These are phyloP conservation scores for Pontederia crassipes DNA, from an alignment of 176 grass and related monocot genomes.

Conservation along the genomic window DNA sequence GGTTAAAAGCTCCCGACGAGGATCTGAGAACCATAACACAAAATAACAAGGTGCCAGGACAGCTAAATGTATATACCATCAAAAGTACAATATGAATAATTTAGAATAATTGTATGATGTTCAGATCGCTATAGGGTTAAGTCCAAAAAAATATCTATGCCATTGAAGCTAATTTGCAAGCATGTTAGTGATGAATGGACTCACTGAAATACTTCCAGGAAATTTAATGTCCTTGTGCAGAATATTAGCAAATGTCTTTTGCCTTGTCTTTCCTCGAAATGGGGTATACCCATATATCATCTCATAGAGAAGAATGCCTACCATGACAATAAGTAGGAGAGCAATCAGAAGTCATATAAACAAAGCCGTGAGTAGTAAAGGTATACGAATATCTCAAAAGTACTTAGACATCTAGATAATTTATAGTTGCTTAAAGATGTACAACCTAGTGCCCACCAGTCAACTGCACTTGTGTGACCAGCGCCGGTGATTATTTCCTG, in stretches of 20 bases:
- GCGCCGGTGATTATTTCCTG: conserved; percentile 92
- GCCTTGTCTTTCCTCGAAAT: conserved; percentile 88
- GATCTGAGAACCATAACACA: no score
- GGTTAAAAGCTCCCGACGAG: background rate
- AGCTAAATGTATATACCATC: no score
- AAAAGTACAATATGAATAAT: no score
- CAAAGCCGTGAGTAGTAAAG: background rate
- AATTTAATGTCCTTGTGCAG: conserved; percentile 89
- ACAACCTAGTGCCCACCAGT: conserved; percentile 92
- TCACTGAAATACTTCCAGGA: conserved; percentile 51
- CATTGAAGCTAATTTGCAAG: background rate
- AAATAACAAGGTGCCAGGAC: no score
- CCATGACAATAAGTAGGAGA: background rate
- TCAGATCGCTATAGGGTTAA: background rate
- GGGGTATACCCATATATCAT: conserved; percentile 93
- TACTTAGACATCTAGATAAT: background rate
- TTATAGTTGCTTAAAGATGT: conserved; percentile 6
- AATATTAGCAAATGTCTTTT: conserved; percentile 90
- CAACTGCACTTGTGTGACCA: conserved; percentile 84
- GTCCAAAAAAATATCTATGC: background rate
- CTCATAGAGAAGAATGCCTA: conserved; percentile 88
- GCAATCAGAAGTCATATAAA: background rate
- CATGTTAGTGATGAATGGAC: background rate
- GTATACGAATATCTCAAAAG: background rate
- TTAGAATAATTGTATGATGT: background rate